phyloP scores from a whole-genome alignment of 1,284 basidiomycete genomes.

The Rhodotorula glutinis region DNA sequence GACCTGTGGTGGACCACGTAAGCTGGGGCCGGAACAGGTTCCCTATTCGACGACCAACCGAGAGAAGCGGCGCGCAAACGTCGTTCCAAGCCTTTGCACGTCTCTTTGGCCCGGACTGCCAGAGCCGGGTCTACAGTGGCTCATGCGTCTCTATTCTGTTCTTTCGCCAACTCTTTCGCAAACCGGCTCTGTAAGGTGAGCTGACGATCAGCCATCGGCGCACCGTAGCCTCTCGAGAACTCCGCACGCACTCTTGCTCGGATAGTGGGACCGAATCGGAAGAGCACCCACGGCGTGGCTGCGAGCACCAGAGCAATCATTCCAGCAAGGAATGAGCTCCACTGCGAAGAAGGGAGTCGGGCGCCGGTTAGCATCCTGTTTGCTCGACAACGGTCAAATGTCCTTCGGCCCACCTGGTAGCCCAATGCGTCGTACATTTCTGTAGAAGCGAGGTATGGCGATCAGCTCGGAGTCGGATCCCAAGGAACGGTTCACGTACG shows the following conservation, averaged over 20 bases:
- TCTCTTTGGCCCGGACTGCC: too few species aligned
- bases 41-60: too few species aligned
- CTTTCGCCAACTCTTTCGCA: constrained; percentile 28
- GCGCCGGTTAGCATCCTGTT: neutral
- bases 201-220: accelerated
- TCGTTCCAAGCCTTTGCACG: too few species aligned
- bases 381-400: neutral
- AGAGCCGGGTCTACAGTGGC: too few species aligned
- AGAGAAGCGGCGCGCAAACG: too few species aligned
- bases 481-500: neutral
- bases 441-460: too few species aligned
- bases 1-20: too few species aligned
- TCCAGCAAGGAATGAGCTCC: constrained; percentile 32
- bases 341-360: neutral
- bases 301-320: constrained; percentile 22
- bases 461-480: too few species aligned
- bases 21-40: too few species aligned
- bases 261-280: constrained; percentile 23
- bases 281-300: constrained; percentile 24
- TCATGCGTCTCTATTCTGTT: neutral
- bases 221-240: neutral
- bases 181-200: constrained; percentile 21
- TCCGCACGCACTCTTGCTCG: constrained; percentile 22
- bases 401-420: constrained; percentile 16
- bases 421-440: constrained; percentile 12